Conservation (phyloP, 352 stramenopile species). For the Elongisporangium prolatum region DNA sequence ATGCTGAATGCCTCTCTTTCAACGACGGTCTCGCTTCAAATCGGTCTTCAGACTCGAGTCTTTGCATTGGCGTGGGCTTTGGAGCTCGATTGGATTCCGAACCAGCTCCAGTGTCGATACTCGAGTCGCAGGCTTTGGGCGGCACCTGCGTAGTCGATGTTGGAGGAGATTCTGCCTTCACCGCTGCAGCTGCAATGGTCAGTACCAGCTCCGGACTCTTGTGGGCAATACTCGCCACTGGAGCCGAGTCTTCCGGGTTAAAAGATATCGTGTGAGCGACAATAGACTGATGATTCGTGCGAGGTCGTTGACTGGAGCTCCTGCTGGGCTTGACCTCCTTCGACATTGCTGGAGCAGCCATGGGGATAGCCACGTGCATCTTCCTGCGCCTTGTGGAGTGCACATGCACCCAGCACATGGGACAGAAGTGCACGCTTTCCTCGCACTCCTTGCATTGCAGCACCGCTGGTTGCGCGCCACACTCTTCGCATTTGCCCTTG, state of each 20-base stretch:
- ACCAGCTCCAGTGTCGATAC: background rate
- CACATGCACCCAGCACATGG: constrained; percentile 68
- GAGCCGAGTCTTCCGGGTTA: background rate
- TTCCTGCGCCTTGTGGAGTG: constrained; percentile 54
- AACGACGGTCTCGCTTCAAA: background rate
- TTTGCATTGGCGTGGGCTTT: background rate
- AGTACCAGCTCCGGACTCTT: background rate
- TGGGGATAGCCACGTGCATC: constrained; percentile 57
- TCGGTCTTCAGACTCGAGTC: background rate
- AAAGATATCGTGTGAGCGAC: background rate
- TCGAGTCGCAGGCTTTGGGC: background rate
- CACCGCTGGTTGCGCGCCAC: constrained; percentile 57
- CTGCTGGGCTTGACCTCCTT: background rate
- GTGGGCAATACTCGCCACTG: background rate
- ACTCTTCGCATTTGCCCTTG: constrained; percentile 69
- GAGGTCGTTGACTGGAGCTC: background rate
- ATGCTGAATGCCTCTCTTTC: background rate
- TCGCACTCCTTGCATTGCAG: constrained; percentile 64
- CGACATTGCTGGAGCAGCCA: constrained; percentile 16
- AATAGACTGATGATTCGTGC: background rate
- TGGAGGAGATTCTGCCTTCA: background rate
- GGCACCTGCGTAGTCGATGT: background rate
- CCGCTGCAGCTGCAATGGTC: background rate
- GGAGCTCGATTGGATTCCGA: background rate
- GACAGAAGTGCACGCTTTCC: constrained; percentile 66